A percentile compares a stretch with the other conserved stretches of the same genome.
phyloP scores from a whole-genome alignment of 2,329 filamentous ascomycete species.

The Trichoderma aggressivum region DNA sequence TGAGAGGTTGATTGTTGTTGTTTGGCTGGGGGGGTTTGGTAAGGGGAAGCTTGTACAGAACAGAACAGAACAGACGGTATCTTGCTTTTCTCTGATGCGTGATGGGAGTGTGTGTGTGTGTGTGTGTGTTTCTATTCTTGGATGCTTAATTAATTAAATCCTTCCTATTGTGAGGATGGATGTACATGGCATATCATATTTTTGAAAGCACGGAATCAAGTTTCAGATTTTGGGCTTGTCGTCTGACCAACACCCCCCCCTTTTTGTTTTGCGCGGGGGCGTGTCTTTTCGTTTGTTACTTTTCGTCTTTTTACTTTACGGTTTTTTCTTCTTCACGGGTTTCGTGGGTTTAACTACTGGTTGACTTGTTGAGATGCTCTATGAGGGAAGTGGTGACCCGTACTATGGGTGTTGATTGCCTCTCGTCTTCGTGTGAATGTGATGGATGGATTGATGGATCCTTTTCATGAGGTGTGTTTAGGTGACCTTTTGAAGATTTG shows the following conservation, averaged over 20 bases:
- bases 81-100: not conserved
- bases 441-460: too few relatives aligned
- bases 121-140: not conserved
- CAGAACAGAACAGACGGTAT: not conserved
- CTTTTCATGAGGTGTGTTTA: too few relatives aligned
- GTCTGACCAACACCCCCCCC: not conserved
- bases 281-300: not conserved
- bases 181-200: not conserved
- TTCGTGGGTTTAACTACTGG: too few relatives aligned
- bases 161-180: not conserved
- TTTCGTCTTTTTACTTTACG: not conserved
- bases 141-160: not conserved
- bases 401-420: too few relatives aligned
- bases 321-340: too few relatives aligned
- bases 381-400: too few relatives aligned
- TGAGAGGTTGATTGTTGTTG: not conserved
- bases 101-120: not conserved
- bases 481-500: too few relatives aligned
- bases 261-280: not conserved
- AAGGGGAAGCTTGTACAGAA: not conserved
- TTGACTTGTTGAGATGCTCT: too few relatives aligned
- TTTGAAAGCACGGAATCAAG: not conserved
- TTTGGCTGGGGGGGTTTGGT: not conserved
- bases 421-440: too few relatives aligned
- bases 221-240: not conserved